Conservation (phyloP, 2,329 filamentous ascomycete genomes). For the Aspergillus proliferans region DNA sequence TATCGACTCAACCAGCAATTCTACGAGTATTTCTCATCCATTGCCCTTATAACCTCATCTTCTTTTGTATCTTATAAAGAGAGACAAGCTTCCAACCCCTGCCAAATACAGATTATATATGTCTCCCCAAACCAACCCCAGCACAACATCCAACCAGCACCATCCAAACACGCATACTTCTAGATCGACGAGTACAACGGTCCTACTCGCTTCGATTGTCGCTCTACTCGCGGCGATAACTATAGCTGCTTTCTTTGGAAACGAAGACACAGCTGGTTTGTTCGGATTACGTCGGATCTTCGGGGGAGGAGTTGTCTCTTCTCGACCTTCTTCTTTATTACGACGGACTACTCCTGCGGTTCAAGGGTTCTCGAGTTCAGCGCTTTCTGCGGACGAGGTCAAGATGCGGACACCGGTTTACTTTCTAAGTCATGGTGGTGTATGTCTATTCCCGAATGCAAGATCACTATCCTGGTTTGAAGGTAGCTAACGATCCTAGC, state of each 20-base stretch:
- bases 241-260: slow-evolving; percentile 12
- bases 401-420: slow-evolving; percentile 45
- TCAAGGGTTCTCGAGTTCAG: slow-evolving; percentile 1
- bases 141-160: background rate
- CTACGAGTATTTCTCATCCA: background rate
- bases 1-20: background rate
- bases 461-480: background rate
- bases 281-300: slow-evolving; percentile 21
- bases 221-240: slow-evolving; percentile 15
- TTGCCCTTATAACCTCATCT: slow-evolving; percentile 1
- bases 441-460: slow-evolving; percentile 7
- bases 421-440: slow-evolving; percentile 47
- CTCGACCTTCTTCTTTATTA: slow-evolving; percentile 1
- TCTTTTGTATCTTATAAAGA: background rate
- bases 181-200: slow-evolving; percentile 1
- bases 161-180: background rate
- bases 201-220: slow-evolving; percentile 11
- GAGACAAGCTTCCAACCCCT: too few relatives aligned
- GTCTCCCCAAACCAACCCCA: slow-evolving; percentile 12
- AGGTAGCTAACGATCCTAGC: slow-evolving; percentile 25
- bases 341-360: background rate
- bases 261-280: slow-evolving; percentile 21
- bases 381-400: background rate
- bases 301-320: slow-evolving; percentile 4
- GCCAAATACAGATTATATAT: slow-evolving; percentile 6